These are phyloP conservation scores for Metarhizium humberi DNA, from an alignment of 2,329 filamentous ascomycete genomes.

Conservation along the genomic window DNA sequence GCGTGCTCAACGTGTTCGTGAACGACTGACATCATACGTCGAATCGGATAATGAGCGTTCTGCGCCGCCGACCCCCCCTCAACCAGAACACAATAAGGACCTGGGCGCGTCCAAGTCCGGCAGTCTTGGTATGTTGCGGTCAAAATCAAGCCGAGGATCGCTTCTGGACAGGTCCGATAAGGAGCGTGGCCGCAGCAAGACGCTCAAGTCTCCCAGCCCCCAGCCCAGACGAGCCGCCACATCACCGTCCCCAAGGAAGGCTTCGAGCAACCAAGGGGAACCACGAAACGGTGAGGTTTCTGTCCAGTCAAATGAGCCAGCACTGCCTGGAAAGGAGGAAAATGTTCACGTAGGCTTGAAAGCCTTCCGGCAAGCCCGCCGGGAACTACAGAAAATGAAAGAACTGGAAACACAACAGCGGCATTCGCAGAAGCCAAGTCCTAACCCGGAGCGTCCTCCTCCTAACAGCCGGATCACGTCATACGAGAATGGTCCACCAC, in stretches of 20 bases:
- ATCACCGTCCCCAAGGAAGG: conserved; percentile 29
- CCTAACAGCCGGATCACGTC: conserved; percentile 27
- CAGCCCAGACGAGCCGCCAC: conserved; percentile 32
- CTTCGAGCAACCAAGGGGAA: conserved; percentile 10
- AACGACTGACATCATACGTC: conserved; percentile 61
- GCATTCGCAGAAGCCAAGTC: conserved; percentile 15
- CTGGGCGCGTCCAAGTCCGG: conserved; percentile 33
- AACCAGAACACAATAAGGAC: conserved; percentile 27
- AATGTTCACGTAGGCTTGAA: conserved; percentile 40
- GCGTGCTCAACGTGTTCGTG: conserved; percentile 61
- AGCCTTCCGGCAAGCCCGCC: conserved; percentile 48
- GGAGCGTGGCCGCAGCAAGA: conserved; percentile 38
- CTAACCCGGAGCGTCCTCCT: conserved; percentile 13
- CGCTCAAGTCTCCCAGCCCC: conserved; percentile 53
- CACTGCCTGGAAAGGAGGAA: conserved; percentile 26
- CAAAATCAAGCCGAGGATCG: conserved; percentile 60
- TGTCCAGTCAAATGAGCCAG: not conserved
- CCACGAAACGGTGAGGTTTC: not conserved
- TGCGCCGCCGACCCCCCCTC: conserved; percentile 17
- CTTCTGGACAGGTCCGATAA: conserved; percentile 38
- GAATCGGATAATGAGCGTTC: conserved; percentile 45
- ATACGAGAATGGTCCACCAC: conserved; percentile 35
- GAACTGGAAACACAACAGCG: conserved; percentile 40
- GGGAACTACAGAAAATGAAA: conserved; percentile 46
- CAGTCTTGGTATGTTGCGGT: conserved; percentile 53